Evolutionary conservation across 1,284 basidiomycete species (phyloP), one percentile per base, ranked within the genome.

Genomic region (Boletus hoseneyae): DNA sequence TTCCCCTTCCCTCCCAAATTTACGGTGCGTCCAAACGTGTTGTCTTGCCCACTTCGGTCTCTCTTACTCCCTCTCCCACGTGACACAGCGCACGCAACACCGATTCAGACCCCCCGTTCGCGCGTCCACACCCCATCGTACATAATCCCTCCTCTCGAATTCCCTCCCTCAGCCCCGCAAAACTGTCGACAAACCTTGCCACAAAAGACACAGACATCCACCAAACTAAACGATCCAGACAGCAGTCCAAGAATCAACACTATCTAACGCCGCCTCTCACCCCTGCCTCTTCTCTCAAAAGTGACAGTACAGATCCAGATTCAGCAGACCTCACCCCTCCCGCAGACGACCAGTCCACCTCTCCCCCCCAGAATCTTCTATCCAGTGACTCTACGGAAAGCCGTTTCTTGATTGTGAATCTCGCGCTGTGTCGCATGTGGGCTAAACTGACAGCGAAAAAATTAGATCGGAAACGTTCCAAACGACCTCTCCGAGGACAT

Each of bases 1-100:
- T 42, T 82, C 80, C 4, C 79, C 81, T 16, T 82, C 81, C 23
- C 69, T 83, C 53, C 81, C 81, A 11, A 83, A 83, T 59, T 69
- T 83, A 48, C 75, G 78, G 80, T 80, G 44, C 48, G 67, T 61
- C 36, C 33, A 10, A 21, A 21, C 16, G 7, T 41, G 6, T n/a
- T 16, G 8, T 42, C 50, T 10, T 45, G 11, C 44, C 3, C 35
- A 6, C 41, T 19, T 29, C 5, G 21, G 3, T 27, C 48, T 46
- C 35, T 45, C 60, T 64, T 40, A 49, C 48, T 43, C 29, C 45
- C 49, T 19, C 48, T 43, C 40, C 52, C 53, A 53, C 55, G 47
- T 52, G 46, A 51, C 44, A 42, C 37, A 66, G 67, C 40, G 55
- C 51, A 10, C 60, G 67, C 42, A 67, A 64, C 36, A 27, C 44